These are phyloP conservation scores for Chrysosporium keratinophilum DNA, from an alignment of 2,329 filamentous ascomycete species.

Conservation along the genomic window DNA sequence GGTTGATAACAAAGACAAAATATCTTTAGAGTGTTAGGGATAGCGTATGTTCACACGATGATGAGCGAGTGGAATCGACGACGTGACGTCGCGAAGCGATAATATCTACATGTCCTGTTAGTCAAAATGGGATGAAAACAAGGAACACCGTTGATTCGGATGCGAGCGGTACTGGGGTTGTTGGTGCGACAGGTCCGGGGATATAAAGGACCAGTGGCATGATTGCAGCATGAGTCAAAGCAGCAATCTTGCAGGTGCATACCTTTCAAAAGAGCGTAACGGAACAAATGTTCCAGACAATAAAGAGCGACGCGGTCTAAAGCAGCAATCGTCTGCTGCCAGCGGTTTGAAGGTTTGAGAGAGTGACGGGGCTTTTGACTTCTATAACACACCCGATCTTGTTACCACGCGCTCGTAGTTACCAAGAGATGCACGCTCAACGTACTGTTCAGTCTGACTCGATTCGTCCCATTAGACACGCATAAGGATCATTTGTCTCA, in stretches of 20 bases:
- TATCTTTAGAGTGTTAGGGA: neutral
- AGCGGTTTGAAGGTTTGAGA: neutral
- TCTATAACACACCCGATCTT: neutral
- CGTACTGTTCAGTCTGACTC: constrained; percentile 7
- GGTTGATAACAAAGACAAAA: neutral
- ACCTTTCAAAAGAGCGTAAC: constrained; percentile 16
- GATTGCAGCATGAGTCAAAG: neutral
- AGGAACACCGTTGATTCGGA: neutral
- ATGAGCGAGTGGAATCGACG: constrained; percentile 10
- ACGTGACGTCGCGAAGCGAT: constrained; percentile 10
- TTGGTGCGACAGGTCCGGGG: neutral
- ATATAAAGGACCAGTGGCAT: neutral
- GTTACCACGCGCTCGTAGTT: neutral
- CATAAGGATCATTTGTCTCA: constrained; percentile 11
- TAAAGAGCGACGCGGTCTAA: constrained; percentile 6
- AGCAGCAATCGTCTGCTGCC: neutral
- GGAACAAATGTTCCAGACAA: constrained; percentile 13
- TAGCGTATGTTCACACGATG: constrained; percentile 1
- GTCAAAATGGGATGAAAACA: neutral
- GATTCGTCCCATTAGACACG: constrained; percentile 12
- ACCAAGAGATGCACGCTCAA: neutral
- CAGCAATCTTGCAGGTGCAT: constrained; percentile 1
- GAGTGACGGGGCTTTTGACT: constrained; percentile 4
- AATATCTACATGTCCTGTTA: constrained; percentile 1
- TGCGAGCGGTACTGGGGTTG: neutral